Evolutionary conservation across 768 basidiomycete species (phyloP).

Genomic region (Trametes punicea): DNA sequence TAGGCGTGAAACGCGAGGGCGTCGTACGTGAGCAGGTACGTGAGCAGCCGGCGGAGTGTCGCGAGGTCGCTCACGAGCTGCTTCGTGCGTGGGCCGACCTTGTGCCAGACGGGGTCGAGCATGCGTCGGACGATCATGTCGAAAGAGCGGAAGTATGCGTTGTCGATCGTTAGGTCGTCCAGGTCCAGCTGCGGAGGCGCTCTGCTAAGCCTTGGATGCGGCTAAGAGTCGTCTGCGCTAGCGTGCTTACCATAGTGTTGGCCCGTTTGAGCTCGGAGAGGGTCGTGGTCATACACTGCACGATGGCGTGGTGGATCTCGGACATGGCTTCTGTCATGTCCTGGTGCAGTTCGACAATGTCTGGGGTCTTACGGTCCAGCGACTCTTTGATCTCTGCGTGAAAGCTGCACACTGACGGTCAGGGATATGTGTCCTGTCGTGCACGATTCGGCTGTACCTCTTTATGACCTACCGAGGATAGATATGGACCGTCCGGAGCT

Average conservation of each 20-base stretch:
- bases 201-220: background rate
- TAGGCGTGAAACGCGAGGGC: slow-evolving; percentile 87
- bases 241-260: slow-evolving; percentile 56
- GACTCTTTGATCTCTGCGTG: slow-evolving; percentile 84
- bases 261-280: slow-evolving; percentile 87
- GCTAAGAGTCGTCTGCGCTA: background rate
- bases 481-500: slow-evolving; percentile 83
- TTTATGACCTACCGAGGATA: slow-evolving; percentile 69
- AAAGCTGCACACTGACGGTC: slow-evolving; percentile 54
- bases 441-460: background rate
- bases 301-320: slow-evolving; percentile 89
- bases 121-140: slow-evolving; percentile 85
- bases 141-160: slow-evolving; percentile 91
- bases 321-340: slow-evolving; percentile 80
- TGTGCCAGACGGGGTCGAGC: slow-evolving; percentile 94
- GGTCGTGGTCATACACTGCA: slow-evolving; percentile 92
- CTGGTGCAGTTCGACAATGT: slow-evolving; percentile 90
- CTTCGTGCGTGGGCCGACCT: slow-evolving; percentile 89
- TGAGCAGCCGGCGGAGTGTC: slow-evolving; percentile 76
- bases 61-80: slow-evolving; percentile 88
- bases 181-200: slow-evolving; percentile 70
- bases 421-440: background rate
- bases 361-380: slow-evolving; percentile 79
- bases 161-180: slow-evolving; percentile 89
- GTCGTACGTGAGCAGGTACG: slow-evolving; percentile 86